Percentiles rank a stretch among this genome's conserved stretches.
Conservation (phyloP, 805 yeast genomes). For the Kluyveromyces dobzhanskii region DNA sequence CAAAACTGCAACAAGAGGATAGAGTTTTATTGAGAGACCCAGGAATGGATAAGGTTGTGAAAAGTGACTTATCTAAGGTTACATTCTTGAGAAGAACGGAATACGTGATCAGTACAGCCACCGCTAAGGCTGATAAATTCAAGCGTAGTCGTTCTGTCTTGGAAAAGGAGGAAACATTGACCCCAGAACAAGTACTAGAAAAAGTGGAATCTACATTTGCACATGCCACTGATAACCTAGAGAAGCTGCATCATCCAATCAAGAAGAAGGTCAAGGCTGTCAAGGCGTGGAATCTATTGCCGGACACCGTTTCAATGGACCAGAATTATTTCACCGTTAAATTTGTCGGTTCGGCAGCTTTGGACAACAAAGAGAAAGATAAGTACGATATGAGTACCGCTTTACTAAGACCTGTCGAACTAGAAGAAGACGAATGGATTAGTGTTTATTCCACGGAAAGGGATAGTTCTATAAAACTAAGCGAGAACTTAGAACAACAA, state of each 20-base stretch:
- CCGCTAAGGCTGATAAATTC: constrained; percentile 31
- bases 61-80: constrained; percentile 36
- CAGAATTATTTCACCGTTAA: constrained; percentile 59
- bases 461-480: constrained; percentile 34
- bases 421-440: constrained; percentile 71
- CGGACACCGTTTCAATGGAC: constrained; percentile 89
- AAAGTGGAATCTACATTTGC: constrained; percentile 73
- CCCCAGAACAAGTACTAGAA: constrained; percentile 21
- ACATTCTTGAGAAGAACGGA: constrained; percentile 93
- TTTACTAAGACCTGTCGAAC: constrained; percentile 62
- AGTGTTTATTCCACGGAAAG: constrained; percentile 50
- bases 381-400: constrained; percentile 43
- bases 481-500: constrained; percentile 32
- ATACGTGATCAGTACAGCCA: constrained; percentile 58
- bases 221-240: constrained; percentile 39
- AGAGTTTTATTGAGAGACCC: constrained; percentile 74
- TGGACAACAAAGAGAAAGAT: constrained; percentile 29
- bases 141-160: constrained; percentile 19
- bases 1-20: constrained; percentile 70
- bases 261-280: constrained; percentile 69
- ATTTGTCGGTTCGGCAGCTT: constrained; percentile 45
- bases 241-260: constrained; percentile 63
- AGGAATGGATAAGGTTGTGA: constrained; percentile 32
- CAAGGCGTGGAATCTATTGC: constrained; percentile 70
- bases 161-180: constrained; percentile 19